phyloP scores from a whole-genome alignment of 768 basidiomycete genomes.

The Mycena alexandri region DNA sequence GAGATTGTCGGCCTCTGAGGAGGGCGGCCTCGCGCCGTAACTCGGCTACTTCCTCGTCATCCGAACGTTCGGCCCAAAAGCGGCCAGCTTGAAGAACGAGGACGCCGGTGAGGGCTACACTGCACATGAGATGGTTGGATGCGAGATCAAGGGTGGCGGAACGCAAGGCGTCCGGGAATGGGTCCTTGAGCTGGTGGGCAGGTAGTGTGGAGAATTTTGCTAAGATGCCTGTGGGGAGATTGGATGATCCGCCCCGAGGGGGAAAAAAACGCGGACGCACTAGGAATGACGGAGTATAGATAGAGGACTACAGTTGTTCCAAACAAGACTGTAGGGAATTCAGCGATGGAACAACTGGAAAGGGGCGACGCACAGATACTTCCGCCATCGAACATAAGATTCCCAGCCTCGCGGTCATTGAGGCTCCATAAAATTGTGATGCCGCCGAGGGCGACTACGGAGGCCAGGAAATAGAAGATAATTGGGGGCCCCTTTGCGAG shows the following conservation, averaged over 20 bases:
- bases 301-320: constrained; percentile 79
- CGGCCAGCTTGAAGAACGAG: constrained; percentile 86
- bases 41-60: constrained; percentile 66
- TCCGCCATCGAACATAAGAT: constrained; percentile 93
- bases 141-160: constrained; percentile 82
- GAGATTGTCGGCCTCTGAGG: constrained; percentile 34
- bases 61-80: constrained; percentile 86
- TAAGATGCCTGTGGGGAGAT: constrained; percentile 60
- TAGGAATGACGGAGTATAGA: constrained; percentile 81
- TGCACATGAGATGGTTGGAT: constrained; percentile 86
- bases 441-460: constrained; percentile 70
- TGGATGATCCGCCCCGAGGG: constrained; percentile 12
- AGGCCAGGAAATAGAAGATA: constrained; percentile 69
- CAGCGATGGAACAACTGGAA: constrained; percentile 20
- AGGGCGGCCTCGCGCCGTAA: constrained; percentile 35
- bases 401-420: constrained; percentile 80
- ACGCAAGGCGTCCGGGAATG: constrained; percentile 74
- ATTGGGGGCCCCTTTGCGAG: constrained; percentile 74
- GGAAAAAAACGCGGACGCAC: constrained; percentile 56
- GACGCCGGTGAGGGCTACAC: constrained; percentile 90
- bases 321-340: constrained; percentile 73
- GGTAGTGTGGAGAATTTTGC: constrained; percentile 73
- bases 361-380: constrained; percentile 76
- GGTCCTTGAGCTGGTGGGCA: constrained; percentile 60
- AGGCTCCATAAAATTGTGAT: constrained; percentile 83